Evolutionary conservation across 768 basidiomycete genomes (phyloP).

Genomic region (Kwoniella europaea): DNA sequence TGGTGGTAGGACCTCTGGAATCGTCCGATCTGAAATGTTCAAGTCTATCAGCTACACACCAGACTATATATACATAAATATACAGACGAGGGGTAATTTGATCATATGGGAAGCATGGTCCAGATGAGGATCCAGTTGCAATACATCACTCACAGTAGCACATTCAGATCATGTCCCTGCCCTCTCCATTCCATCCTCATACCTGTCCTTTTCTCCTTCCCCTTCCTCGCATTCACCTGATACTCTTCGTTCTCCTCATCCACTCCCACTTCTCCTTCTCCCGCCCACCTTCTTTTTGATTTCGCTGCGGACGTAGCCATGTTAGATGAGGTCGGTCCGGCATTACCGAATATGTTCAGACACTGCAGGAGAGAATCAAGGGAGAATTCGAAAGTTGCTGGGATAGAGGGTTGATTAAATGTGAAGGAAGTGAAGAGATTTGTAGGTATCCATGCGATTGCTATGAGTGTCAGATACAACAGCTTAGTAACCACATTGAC

Average conservation of each 20-base stretch:
- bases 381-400: constrained; percentile 72
- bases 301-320: constrained; percentile 49
- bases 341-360: constrained; percentile 90
- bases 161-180: constrained; percentile 73
- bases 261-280: constrained; percentile 51
- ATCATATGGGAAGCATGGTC: too few relatives aligned
- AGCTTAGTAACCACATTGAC: too few relatives aligned
- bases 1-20: constrained; percentile 51
- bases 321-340: constrained; percentile 53
- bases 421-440: constrained; percentile 79
- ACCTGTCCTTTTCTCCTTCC: constrained; percentile 68
- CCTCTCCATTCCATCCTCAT: constrained; percentile 86
- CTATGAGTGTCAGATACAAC: constrained; percentile 59
- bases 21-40: constrained; percentile 41
- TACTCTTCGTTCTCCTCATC: constrained; percentile 57
- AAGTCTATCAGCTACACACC: background rate
- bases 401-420: constrained; percentile 60
- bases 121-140: background rate
- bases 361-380: constrained; percentile 84
- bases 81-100: too few relatives aligned
- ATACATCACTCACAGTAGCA: constrained; percentile 70
- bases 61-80: too few relatives aligned
- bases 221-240: constrained; percentile 8
- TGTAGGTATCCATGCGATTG: constrained; percentile 78
- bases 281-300: constrained; percentile 59